Conservation (phyloP, 208 protist genomes). For the Phytomonas sp. region DNA sequence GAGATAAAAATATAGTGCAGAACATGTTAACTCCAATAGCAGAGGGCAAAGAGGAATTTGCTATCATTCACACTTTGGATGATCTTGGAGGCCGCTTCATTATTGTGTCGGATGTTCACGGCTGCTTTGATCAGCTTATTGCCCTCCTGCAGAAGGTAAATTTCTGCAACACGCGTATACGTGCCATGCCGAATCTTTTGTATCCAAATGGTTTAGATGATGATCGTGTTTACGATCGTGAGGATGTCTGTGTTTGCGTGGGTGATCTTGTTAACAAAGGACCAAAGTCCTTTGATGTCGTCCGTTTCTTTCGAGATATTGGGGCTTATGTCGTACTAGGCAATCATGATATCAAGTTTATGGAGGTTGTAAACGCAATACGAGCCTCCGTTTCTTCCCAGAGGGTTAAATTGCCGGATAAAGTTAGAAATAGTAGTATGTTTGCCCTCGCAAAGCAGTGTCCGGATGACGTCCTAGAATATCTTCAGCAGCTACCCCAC, state of each 20-base stretch:
- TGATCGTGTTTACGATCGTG: background rate
- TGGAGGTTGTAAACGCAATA: slow-evolving; percentile 21
- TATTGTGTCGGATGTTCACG: slow-evolving; percentile 76
- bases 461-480: slow-evolving; percentile 42
- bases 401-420: background rate
- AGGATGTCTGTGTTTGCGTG: slow-evolving; percentile 57
- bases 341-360: slow-evolving; percentile 70
- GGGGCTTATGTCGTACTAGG: slow-evolving; percentile 59
- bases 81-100: slow-evolving; percentile 25
- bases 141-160: slow-evolving; percentile 33
- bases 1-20: background rate
- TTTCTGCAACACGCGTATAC: slow-evolving; percentile 24
- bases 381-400: background rate
- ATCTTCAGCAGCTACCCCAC: slow-evolving; percentile 46
- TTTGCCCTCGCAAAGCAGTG: slow-evolving; percentile 32
- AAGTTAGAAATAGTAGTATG: slow-evolving; percentile 15
- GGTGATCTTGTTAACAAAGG: slow-evolving; percentile 85
- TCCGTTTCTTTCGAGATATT: slow-evolving; percentile 36
- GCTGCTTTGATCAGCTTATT: slow-evolving; percentile 46
- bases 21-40: background rate
- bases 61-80: slow-evolving; percentile 6
- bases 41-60: background rate
- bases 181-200: slow-evolving; percentile 3
- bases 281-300: slow-evolving; percentile 55
- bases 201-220: background rate